These are phyloP conservation scores for Trametes punicea DNA, from an alignment of 768 basidiomycete species.

Conservation along the genomic window DNA sequence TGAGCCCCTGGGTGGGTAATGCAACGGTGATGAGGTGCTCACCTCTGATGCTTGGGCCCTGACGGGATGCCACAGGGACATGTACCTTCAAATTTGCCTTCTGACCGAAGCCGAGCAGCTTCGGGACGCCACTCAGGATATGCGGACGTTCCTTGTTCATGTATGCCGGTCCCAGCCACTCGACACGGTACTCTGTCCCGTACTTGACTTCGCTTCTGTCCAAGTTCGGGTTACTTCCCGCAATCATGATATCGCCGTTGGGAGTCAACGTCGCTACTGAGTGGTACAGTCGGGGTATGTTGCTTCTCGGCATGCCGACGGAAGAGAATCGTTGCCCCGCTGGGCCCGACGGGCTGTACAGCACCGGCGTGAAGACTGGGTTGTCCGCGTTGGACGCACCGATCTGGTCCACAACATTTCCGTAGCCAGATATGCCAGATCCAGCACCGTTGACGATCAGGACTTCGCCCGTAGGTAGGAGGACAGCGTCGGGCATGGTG, in stretches of 20 bases:
- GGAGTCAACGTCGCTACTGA: constrained; percentile 82
- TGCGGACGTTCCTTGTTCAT: constrained; percentile 59
- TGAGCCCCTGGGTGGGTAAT: neutral
- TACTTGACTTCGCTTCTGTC: constrained; percentile 71
- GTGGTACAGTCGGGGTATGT: constrained; percentile 76
- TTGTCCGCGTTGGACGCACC: constrained; percentile 78
- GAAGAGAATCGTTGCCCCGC: constrained; percentile 56
- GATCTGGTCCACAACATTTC: constrained; percentile 64
- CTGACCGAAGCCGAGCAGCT: constrained; percentile 44
- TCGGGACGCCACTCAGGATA: constrained; percentile 34
- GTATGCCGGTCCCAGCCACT: constrained; percentile 84
- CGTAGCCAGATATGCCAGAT: constrained; percentile 74
- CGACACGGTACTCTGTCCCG: constrained; percentile 86
- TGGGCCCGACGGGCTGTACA: constrained; percentile 61
- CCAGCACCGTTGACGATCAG: constrained; percentile 75
- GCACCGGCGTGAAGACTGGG: constrained; percentile 62
- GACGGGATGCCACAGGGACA: constrained; percentile 34
- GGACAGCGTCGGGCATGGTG: constrained; percentile 76
- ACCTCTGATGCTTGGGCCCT: constrained; percentile 44
- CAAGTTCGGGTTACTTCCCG: constrained; percentile 82
- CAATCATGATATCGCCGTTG: constrained; percentile 67
- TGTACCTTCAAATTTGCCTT: constrained; percentile 44
- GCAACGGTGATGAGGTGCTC: constrained; percentile 1
- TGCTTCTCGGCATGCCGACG: constrained; percentile 56
- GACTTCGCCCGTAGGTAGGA: constrained; percentile 73